Conservation (phyloP, 2,329 filamentous ascomycete genomes). For the Zymoseptoria tritici region DNA sequence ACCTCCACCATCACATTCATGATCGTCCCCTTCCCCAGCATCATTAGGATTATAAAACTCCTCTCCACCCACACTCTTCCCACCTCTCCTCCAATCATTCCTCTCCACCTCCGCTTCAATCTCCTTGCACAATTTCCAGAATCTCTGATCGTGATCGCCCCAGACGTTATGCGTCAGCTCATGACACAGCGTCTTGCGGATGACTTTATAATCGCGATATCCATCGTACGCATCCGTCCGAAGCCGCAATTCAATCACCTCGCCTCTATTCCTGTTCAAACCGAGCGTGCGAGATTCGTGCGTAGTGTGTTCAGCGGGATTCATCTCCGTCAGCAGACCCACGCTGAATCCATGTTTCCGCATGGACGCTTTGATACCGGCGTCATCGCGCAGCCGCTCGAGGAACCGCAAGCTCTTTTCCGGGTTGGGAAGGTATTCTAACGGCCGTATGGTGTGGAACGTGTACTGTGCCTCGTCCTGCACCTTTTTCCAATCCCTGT, state of each 20-base stretch:
- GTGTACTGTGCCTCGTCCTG: slow-evolving; percentile 65
- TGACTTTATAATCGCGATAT: slow-evolving; percentile 85
- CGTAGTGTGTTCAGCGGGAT: slow-evolving; percentile 74
- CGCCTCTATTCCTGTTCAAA: slow-evolving; percentile 77
- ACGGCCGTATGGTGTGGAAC: slow-evolving; percentile 68
- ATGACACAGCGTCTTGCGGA: slow-evolving; percentile 87
- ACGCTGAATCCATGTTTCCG: slow-evolving; percentile 76
- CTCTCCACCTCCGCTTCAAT: slow-evolving; percentile 81
- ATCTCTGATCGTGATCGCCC: slow-evolving; percentile 72
- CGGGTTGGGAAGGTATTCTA: slow-evolving; percentile 70
- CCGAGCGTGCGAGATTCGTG: slow-evolving; percentile 77
- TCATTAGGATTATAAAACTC: slow-evolving; percentile 51
- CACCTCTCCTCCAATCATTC: slow-evolving; percentile 70
- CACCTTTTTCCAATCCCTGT: slow-evolving; percentile 40
- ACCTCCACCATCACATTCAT: slow-evolving; percentile 61
- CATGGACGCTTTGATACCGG: slow-evolving; percentile 81
- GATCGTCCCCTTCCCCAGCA: slow-evolving; percentile 36
- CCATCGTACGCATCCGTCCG: slow-evolving; percentile 93
- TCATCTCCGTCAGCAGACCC: slow-evolving; percentile 87
- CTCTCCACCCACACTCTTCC: slow-evolving; percentile 52
- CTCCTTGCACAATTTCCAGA: slow-evolving; percentile 81
- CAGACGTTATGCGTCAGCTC: slow-evolving; percentile 91
- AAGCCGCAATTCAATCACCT: slow-evolving; percentile 82
- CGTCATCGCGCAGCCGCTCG: slow-evolving; percentile 68
- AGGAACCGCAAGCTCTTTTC: slow-evolving; percentile 65